Percentiles rank a stretch among this genome's conserved stretches.
Conservation (phyloP, 495 filamentous ascomycete species). For the Niebla homalea region DNA sequence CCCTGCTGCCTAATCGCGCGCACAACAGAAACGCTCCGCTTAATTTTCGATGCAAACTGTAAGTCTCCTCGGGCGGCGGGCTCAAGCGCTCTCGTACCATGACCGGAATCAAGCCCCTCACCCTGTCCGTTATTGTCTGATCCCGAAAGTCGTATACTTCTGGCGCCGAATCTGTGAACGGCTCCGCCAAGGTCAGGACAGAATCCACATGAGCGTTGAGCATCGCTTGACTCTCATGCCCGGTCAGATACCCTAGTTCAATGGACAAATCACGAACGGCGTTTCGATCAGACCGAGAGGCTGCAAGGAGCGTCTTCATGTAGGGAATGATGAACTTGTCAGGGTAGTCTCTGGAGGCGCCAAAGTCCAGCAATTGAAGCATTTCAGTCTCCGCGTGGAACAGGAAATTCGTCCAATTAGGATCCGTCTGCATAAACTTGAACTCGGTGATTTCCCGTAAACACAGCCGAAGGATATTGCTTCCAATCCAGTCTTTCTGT, state of each 20-base stretch:
- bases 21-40: constrained; percentile 93
- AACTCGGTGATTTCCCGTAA: constrained; percentile 89
- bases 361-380: constrained; percentile 91
- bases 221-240: constrained; percentile 72
- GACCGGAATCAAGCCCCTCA: constrained; percentile 70
- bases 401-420: constrained; percentile 99
- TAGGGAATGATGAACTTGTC: constrained; percentile 66
- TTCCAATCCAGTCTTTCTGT: constrained; percentile 81
- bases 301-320: constrained; percentile 62
- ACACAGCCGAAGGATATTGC: constrained; percentile 83
- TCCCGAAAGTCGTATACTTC: constrained; percentile 82
- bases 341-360: constrained; percentile 79
- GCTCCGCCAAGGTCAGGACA: constrained; percentile 80
- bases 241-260: constrained; percentile 81
- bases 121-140: constrained; percentile 91
- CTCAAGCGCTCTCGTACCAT: constrained; percentile 83
- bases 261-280: constrained; percentile 57
- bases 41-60: constrained; percentile 86
- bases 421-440: constrained; percentile 97
- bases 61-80: constrained; percentile 95
- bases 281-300: constrained; percentile 50
- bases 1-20: constrained; percentile 69
- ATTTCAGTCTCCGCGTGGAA: constrained; percentile 61
- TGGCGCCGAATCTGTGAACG: constrained; percentile 62
- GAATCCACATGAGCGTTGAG: constrained; percentile 71